Evolutionary conservation across 768 basidiomycete genomes (phyloP).

Genomic region (Collybia sordida): DNA sequence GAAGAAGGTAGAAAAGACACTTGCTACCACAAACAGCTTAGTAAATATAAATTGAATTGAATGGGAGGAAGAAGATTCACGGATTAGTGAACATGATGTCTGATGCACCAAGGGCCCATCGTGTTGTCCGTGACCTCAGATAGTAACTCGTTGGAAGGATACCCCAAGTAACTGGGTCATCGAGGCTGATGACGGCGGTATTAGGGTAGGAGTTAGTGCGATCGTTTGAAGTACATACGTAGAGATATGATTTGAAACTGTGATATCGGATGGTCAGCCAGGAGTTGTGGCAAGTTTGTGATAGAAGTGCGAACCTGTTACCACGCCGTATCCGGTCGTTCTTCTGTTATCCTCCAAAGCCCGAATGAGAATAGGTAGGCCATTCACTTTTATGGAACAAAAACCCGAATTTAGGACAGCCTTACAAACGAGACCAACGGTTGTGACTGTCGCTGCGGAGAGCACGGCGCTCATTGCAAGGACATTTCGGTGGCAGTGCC

Average conservation of each 20-base stretch:
- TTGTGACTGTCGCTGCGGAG: slow-evolving; percentile 60
- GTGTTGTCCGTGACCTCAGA: slow-evolving; percentile 54
- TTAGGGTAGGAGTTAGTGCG: slow-evolving; percentile 4
- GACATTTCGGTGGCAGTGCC: slow-evolving; percentile 8
- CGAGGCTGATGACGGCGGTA: slow-evolving; percentile 47
- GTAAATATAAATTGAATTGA: slow-evolving; percentile 5
- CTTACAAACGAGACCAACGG: slow-evolving; percentile 79
- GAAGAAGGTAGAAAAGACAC: slow-evolving; percentile 84
- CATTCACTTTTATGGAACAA: slow-evolving; percentile 67
- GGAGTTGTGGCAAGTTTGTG: not conserved
- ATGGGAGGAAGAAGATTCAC: slow-evolving; percentile 40
- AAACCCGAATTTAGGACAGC: slow-evolving; percentile 68
- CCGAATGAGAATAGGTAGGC: slow-evolving; percentile 60
- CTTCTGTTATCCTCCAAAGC: slow-evolving; percentile 55
- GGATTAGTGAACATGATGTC: slow-evolving; percentile 96
- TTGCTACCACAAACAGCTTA: slow-evolving; percentile 36
- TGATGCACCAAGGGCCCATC: slow-evolving; percentile 92
- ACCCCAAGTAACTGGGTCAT: slow-evolving; percentile 89
- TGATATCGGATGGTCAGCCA: not conserved
- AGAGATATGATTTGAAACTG: slow-evolving; percentile 93
- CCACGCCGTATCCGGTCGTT: slow-evolving; percentile 55
- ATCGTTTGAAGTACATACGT: slow-evolving; percentile 53
- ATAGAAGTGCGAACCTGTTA: slow-evolving; percentile 57
- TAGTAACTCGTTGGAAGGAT: slow-evolving; percentile 68
- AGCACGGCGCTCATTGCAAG: slow-evolving; percentile 39